These are phyloP conservation scores for Aurantiochytrium sp. DNA, from an alignment of 108 stramenopile species.

Conservation along the genomic window DNA sequence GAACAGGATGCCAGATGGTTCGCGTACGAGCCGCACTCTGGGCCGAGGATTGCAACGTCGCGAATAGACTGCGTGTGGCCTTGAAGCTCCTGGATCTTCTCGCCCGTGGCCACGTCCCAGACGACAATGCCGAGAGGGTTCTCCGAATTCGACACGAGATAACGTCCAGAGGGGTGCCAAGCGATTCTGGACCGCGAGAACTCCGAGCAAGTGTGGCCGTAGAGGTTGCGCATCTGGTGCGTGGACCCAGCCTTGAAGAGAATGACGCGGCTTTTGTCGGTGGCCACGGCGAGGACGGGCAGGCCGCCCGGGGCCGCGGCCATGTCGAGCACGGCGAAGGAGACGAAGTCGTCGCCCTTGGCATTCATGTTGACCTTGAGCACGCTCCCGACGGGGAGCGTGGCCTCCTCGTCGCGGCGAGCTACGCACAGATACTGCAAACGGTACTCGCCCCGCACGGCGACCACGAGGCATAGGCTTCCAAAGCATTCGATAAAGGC, in stretches of 20 bases:
- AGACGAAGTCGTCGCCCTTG: conserved; percentile 11
- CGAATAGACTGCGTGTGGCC: conserved; percentile 13
- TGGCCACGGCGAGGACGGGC: background rate
- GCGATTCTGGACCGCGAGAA: background rate
- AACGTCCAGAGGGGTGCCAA: background rate
- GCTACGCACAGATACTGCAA: background rate
- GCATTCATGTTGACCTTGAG: background rate
- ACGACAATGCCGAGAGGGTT: background rate
- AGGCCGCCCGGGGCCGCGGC: background rate
- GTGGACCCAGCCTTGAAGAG: background rate
- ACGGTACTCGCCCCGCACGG: background rate
- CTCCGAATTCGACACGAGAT: background rate
- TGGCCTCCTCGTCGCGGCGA: background rate
- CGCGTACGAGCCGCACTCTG: background rate
- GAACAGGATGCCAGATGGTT: background rate
- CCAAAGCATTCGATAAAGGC: background rate
- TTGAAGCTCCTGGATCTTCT: background rate
- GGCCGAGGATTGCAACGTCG: background rate
- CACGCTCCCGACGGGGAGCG: background rate
- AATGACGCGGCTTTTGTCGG: background rate
- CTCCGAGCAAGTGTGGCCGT: conserved; percentile 13
- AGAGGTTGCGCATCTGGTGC: background rate
- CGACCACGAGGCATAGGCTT: background rate
- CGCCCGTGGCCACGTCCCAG: conserved; percentile 2
- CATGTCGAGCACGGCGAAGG: background rate